phyloP scores from a whole-genome alignment of 768 basidiomycete genomes.

The Collybia nuda region DNA sequence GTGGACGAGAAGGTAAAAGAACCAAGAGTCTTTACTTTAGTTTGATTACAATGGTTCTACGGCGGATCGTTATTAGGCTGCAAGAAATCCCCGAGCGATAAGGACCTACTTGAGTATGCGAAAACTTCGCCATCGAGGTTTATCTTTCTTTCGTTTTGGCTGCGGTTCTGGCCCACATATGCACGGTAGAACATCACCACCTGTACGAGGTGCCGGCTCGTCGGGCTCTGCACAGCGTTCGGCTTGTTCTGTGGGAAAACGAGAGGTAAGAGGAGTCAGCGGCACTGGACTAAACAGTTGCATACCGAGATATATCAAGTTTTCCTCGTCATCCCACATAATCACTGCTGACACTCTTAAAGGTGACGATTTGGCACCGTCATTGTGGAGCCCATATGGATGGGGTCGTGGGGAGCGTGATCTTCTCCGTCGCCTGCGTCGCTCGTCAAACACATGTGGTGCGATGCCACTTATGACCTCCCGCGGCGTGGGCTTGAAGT shows the following conservation, averaged over 20 bases:
- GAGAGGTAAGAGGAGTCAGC: not conserved
- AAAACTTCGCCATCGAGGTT: conserved; percentile 12
- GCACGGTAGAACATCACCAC: conserved; percentile 1
- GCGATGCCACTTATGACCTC: conserved; percentile 45
- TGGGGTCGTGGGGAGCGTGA: conserved; percentile 15
- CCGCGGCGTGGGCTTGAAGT: conserved; percentile 38
- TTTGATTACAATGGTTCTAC: conserved; percentile 17
- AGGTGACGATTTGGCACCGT: conserved; percentile 28
- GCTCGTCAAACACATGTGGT: conserved; percentile 45
- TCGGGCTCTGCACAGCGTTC: conserved; percentile 8
- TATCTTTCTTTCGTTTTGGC: conserved; percentile 10
- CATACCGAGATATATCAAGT: conserved; percentile 28
- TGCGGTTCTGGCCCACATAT: conserved; percentile 8
- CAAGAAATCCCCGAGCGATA: conserved; percentile 8
- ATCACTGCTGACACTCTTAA: conserved; percentile 31
- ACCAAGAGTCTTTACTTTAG: conserved; percentile 11
- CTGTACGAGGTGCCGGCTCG: not conserved
- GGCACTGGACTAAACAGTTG: not conserved
- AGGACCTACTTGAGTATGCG: conserved; percentile 16
- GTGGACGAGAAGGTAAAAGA: not conserved
- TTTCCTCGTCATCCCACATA: conserved; percentile 30
- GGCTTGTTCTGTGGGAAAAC: conserved; percentile 7
- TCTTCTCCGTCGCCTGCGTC: conserved; percentile 25
- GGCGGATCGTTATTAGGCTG: not conserved
- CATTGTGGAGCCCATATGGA: conserved; percentile 13